phyloP scores from a whole-genome alignment of 139 green algal species.

The Chlorella sorokiniana region DNA sequence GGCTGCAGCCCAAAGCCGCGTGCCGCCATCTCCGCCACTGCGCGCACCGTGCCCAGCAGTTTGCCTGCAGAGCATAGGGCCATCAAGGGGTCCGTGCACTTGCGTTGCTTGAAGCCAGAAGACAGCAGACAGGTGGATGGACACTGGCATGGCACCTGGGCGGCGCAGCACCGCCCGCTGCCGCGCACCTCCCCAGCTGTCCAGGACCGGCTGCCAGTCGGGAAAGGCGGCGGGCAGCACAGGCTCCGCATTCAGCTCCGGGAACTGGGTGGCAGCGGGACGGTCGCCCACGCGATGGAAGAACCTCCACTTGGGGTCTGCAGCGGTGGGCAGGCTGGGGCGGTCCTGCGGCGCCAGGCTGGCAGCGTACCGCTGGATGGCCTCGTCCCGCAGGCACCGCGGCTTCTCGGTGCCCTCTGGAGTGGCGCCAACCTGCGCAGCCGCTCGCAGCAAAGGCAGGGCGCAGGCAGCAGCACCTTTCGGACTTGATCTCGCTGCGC shows the following conservation, averaged over 20 bases:
- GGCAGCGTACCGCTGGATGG: slow-evolving; percentile 37
- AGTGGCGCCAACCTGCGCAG: slow-evolving; percentile 63
- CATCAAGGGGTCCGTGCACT: too few relatives aligned
- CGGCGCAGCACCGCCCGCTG: not conserved
- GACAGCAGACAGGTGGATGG: too few relatives aligned
- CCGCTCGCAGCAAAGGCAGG: not conserved
- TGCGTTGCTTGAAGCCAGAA: too few relatives aligned
- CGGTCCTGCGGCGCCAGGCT: slow-evolving; percentile 46
- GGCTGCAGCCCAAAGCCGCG: slow-evolving; percentile 73
- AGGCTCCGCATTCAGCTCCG: slow-evolving; percentile 86
- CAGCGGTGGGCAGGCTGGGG: slow-evolving; percentile 50
- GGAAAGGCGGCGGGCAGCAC: slow-evolving; percentile 77
- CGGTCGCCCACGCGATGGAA: slow-evolving; percentile 70
- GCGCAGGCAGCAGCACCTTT: not conserved
- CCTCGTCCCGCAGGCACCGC: slow-evolving; percentile 60
- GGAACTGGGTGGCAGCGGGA: slow-evolving; percentile 8
- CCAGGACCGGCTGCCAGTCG: slow-evolving; percentile 80
- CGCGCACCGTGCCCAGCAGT: slow-evolving; percentile 41
- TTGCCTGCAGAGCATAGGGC: not conserved
- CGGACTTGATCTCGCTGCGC: not conserved
- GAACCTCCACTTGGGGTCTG: slow-evolving; percentile 91
- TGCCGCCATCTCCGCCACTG: slow-evolving; percentile 61
- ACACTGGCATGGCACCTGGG: not conserved
- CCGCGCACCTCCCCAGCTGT: slow-evolving; percentile 75
- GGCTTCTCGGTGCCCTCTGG: slow-evolving; percentile 85